phyloP scores from a whole-genome alignment of 1,139 yeast species.

The Saccharomyces hybrid region DNA sequence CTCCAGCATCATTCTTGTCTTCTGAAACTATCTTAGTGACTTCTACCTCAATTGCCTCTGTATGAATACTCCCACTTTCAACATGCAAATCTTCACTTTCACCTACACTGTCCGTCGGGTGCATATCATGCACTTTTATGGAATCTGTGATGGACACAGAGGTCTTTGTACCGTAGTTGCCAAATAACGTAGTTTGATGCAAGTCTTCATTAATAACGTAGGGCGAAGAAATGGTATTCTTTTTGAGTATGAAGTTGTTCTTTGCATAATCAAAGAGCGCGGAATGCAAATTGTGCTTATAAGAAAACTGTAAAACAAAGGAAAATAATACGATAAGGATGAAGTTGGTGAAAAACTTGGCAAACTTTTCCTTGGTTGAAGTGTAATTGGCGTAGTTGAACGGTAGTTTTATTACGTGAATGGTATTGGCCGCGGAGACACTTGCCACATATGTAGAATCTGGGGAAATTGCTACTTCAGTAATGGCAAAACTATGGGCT shows the following conservation, averaged over 20 bases:
- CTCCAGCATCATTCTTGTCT: not conserved
- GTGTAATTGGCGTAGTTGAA: slow-evolving; percentile 39
- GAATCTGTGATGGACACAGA: not conserved
- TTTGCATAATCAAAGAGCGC: slow-evolving; percentile 10
- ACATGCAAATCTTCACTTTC: not conserved
- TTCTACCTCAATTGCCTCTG: not conserved
- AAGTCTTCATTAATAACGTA: slow-evolving; percentile 17
- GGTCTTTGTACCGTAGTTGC: slow-evolving; percentile 3
- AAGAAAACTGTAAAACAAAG: slow-evolving; percentile 35
- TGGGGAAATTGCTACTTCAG: slow-evolving; percentile 62
- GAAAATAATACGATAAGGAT: slow-evolving; percentile 36
- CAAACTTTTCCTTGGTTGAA: slow-evolving; percentile 32
- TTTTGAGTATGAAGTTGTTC: slow-evolving; percentile 22
- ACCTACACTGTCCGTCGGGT: not conserved
- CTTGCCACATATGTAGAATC: slow-evolving; percentile 67
- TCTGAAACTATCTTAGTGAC: not conserved
- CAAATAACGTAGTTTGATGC: slow-evolving; percentile 17
- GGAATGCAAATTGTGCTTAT: slow-evolving; percentile 35
- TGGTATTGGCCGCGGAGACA: slow-evolving; percentile 73
- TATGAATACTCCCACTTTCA: not conserved
- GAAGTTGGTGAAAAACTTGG: slow-evolving; percentile 41
- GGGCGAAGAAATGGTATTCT: slow-evolving; percentile 28
- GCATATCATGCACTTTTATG: not conserved
- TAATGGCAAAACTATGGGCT: slow-evolving; percentile 76
- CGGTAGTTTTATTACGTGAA: slow-evolving; percentile 58